Evolutionary conservation across 371 early-diverging fungal genomes (phyloP).

Genomic region (Sporodiniella umbellata): DNA sequence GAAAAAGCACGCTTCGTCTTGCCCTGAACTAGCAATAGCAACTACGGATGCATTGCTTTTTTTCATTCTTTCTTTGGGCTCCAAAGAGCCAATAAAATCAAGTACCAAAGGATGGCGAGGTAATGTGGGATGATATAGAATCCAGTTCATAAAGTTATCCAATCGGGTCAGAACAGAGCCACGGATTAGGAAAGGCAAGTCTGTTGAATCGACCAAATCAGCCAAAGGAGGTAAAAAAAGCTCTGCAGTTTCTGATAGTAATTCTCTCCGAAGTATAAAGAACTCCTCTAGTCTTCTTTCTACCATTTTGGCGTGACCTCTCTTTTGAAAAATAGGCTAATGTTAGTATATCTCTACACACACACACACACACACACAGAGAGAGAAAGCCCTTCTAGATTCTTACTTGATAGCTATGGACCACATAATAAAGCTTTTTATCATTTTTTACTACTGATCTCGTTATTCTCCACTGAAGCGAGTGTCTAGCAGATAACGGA

Average conservation of each 20-base stretch:
- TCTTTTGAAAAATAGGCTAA: no score
- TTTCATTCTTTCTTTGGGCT: not conserved
- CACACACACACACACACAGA: no score
- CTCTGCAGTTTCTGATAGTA: slow-evolving; percentile 48
- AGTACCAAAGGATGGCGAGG: slow-evolving; percentile 44
- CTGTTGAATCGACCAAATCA: slow-evolving; percentile 31
- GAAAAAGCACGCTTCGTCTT: slow-evolving; percentile 37
- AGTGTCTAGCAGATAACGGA: no score
- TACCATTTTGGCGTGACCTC: no score
- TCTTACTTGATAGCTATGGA: no score
- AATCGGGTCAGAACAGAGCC: slow-evolving; percentile 29
- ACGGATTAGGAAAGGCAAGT: slow-evolving; percentile 30
- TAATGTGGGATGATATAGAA: slow-evolving; percentile 44
- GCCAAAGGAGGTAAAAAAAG: slow-evolving; percentile 49
- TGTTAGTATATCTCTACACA: no score
- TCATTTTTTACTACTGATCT: no score
- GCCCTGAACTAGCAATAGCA: not conserved
- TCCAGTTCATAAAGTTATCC: slow-evolving; percentile 45
- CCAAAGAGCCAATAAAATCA: slow-evolving; percentile 42
- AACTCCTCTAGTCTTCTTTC: slow-evolving; percentile 48
- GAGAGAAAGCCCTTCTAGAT: no score
- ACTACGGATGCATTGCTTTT: no score
- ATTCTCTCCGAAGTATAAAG: slow-evolving; percentile 33
- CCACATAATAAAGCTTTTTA: no score
- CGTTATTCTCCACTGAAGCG: no score